phyloP scores from a whole-genome alignment of 768 basidiomycete genomes.

The Mycena metata region DNA sequence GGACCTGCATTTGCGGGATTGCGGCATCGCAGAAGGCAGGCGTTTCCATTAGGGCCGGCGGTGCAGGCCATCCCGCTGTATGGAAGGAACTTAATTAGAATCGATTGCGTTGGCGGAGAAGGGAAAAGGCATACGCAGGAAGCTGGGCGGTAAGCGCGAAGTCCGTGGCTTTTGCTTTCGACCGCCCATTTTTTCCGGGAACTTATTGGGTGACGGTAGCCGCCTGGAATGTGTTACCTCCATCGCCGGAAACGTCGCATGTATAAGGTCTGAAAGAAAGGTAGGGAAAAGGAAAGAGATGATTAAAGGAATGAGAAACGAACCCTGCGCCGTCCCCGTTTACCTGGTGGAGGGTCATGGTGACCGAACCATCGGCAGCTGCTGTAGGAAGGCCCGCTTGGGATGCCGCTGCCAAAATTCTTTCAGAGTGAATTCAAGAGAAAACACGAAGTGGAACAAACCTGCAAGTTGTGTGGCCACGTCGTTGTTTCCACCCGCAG shows the following conservation, averaged over 20 bases:
- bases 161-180: slow-evolving; percentile 13
- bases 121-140: slow-evolving; percentile 33
- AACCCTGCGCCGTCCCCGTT: slow-evolving; percentile 37
- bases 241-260: slow-evolving; percentile 35
- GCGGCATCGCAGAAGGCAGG: slow-evolving; percentile 34
- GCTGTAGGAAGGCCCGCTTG: slow-evolving; percentile 32
- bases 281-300: background rate
- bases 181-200: slow-evolving; percentile 24
- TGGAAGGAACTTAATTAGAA: background rate
- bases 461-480: slow-evolving; percentile 34
- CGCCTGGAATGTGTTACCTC: slow-evolving; percentile 31
- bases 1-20: slow-evolving; percentile 29
- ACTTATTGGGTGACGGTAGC: slow-evolving; percentile 33
- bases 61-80: slow-evolving; percentile 31
- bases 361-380: slow-evolving; percentile 28
- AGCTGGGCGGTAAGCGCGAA: slow-evolving; percentile 30
- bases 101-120: too few species aligned
- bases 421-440: background rate
- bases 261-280: slow-evolving; percentile 15
- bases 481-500: too few species aligned
- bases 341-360: slow-evolving; percentile 36
- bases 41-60: slow-evolving; percentile 34
- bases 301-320: background rate
- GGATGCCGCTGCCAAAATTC: slow-evolving; percentile 22
- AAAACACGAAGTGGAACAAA: background rate